These are phyloP conservation scores for Gossypium ekmanianum DNA, from an alignment of 345 rosid species.

Conservation along the genomic window DNA sequence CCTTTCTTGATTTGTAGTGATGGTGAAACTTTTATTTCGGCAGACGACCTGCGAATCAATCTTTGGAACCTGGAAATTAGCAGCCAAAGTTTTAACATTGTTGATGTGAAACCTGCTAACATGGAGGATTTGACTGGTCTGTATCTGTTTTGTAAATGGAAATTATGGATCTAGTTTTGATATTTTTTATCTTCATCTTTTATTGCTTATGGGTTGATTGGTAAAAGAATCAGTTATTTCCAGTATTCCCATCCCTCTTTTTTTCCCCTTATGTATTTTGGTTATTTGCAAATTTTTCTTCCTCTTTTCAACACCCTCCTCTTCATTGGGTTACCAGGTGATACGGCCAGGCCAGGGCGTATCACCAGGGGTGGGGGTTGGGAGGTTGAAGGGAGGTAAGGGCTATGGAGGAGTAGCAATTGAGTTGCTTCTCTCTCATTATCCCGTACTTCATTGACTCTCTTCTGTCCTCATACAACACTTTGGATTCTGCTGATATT, in stretches of 20 bases:
- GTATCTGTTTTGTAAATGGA: slow-evolving; percentile 1
- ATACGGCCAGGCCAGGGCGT: too few species aligned
- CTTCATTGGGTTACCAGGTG: background rate
- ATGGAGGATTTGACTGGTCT: slow-evolving; percentile 97
- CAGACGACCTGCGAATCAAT: slow-evolving; percentile 92
- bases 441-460: too few species aligned
- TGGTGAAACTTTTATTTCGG: slow-evolving; percentile 91
- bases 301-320: background rate
- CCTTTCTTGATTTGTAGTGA: slow-evolving; percentile 44
- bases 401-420: background rate
- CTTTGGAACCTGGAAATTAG: slow-evolving; percentile 98
- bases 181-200: background rate
- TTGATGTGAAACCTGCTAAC: slow-evolving; percentile 59
- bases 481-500: background rate
- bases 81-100: slow-evolving; percentile 57
- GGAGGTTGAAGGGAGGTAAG: background rate
- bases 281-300: background rate
- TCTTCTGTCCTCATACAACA: background rate
- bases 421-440: background rate
- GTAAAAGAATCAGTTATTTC: background rate
- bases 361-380: background rate
- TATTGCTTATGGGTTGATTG: slow-evolving; percentile 10
- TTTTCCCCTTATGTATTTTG: background rate
- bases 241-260: background rate
- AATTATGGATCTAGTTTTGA: background rate